phyloP scores from a whole-genome alignment of 371 early-diverging fungal species.

The Apophysomyces ossiformis region DNA sequence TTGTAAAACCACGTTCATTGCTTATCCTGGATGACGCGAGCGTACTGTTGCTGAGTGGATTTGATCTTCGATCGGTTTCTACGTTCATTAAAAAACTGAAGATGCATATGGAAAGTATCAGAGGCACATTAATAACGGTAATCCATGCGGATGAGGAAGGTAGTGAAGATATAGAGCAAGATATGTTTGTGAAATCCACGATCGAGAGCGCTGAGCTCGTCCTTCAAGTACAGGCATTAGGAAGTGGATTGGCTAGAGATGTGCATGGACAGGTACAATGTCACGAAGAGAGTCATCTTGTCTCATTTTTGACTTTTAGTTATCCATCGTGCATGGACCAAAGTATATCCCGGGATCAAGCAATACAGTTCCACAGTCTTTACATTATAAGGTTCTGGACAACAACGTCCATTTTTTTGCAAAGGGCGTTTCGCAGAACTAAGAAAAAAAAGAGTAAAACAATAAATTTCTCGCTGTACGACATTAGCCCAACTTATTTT shows the following conservation, averaged over 20 bases:
- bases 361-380: constrained; percentile 33
- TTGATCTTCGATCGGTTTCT: constrained; percentile 43
- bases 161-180: constrained; percentile 56
- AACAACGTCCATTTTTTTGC: constrained; percentile 74
- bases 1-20: constrained; percentile 34
- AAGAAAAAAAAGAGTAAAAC: background rate
- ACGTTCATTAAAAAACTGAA: constrained; percentile 54
- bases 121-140: constrained; percentile 64
- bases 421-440: constrained; percentile 62
- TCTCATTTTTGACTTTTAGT: constrained; percentile 12
- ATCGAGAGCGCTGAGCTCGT: constrained; percentile 56
- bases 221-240: constrained; percentile 62
- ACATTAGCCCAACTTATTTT: too few species aligned
- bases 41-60: constrained; percentile 60
- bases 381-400: constrained; percentile 72
- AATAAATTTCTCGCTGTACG: too few species aligned
- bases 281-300: background rate
- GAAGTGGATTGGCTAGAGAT: constrained; percentile 70
- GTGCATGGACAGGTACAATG: constrained; percentile 68
- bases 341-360: constrained; percentile 27
- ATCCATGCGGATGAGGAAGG: constrained; percentile 66
- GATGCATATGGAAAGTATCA: constrained; percentile 42
- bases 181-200: constrained; percentile 57
- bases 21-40: constrained; percentile 71
- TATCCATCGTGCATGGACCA: constrained; percentile 60